Percentiles rank a stretch among this genome's conserved stretches.
Evolutionary conservation across 805 yeast genomes (phyloP).

Genomic region (Wickerhamiella qilinensis): DNA sequence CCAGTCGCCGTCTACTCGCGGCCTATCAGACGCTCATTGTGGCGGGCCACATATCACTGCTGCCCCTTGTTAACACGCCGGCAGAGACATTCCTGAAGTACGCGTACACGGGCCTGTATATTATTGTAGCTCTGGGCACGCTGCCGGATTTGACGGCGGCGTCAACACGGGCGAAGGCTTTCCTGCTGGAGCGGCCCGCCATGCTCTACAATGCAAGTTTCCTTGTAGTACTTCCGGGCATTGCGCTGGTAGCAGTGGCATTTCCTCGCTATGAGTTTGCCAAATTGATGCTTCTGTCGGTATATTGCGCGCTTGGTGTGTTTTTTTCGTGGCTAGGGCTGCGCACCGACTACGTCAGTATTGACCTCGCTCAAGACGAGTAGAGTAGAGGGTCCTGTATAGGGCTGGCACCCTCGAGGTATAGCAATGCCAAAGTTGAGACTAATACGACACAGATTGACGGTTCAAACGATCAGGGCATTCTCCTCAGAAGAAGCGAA

Average conservation of each 20-base stretch:
- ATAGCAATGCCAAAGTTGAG: no score
- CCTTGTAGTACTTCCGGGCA: slow-evolving; percentile 41
- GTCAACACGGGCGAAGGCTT: slow-evolving; percentile 14
- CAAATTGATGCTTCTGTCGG: slow-evolving; percentile 66
- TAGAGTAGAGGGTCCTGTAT: no score
- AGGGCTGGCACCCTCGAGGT: no score
- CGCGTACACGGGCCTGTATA: slow-evolving; percentile 71
- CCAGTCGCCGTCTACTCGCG: slow-evolving; percentile 54
- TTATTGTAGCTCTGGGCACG: slow-evolving; percentile 55
- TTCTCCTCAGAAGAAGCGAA: no score
- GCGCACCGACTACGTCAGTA: slow-evolving; percentile 3
- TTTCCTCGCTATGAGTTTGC: slow-evolving; percentile 54
- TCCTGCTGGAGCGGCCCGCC: slow-evolving; percentile 56
- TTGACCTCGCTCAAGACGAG: background rate
- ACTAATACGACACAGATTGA: background rate
- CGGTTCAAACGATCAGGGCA: background rate
- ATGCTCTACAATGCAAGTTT: slow-evolving; percentile 52
- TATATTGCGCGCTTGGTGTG: slow-evolving; percentile 76
- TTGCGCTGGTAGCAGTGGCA: slow-evolving; percentile 39
- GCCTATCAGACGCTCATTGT: slow-evolving; percentile 57
- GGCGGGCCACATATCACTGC: slow-evolving; percentile 73
- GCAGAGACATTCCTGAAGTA: slow-evolving; percentile 68
- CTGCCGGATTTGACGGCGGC: slow-evolving; percentile 36
- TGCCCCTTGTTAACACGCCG: slow-evolving; percentile 71
- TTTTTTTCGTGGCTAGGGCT: slow-evolving; percentile 62